phyloP scores from a whole-genome alignment of 2,329 filamentous ascomycete genomes.

The Hypoxylon sp. region DNA sequence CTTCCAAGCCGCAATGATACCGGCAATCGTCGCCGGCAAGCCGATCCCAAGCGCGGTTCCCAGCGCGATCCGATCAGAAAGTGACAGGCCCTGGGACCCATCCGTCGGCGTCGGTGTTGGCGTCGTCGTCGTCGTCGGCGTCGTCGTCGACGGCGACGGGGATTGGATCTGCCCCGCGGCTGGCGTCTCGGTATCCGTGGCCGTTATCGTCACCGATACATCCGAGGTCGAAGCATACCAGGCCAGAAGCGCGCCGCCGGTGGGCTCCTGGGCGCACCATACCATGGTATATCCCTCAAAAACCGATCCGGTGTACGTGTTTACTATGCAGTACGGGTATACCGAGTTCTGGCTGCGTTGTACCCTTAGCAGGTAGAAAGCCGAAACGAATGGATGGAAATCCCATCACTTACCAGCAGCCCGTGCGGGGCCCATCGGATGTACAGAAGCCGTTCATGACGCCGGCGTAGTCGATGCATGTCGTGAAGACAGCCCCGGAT shows the following conservation, averaged over 20 bases:
- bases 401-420: slow-evolving; percentile 16
- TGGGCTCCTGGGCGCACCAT: background rate
- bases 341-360: slow-evolving; percentile 1
- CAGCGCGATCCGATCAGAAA: slow-evolving; percentile 22
- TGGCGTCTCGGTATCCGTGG: background rate
- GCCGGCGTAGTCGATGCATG: slow-evolving; percentile 4
- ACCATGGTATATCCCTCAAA: slow-evolving; percentile 19
- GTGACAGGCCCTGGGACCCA: slow-evolving; percentile 10
- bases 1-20: slow-evolving; percentile 26
- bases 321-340: background rate
- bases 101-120: slow-evolving; percentile 1
- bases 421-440: slow-evolving; percentile 2
- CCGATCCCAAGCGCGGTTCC: slow-evolving; percentile 21
- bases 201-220: slow-evolving; percentile 1
- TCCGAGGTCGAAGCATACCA: slow-evolving; percentile 15
- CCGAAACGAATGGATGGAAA: no score
- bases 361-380: background rate
- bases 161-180: background rate
- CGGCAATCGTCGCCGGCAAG: slow-evolving; percentile 22
- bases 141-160: background rate
- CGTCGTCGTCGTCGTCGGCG: background rate
- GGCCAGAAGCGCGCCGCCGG: background rate
- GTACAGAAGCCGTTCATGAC: slow-evolving; percentile 7
- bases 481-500: background rate
- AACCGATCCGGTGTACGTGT: slow-evolving; percentile 12